Evolutionary conservation across 805 yeast species (phyloP), one percentile per base, ranked within the genome.

Genomic region (Candida lessepsii): DNA sequence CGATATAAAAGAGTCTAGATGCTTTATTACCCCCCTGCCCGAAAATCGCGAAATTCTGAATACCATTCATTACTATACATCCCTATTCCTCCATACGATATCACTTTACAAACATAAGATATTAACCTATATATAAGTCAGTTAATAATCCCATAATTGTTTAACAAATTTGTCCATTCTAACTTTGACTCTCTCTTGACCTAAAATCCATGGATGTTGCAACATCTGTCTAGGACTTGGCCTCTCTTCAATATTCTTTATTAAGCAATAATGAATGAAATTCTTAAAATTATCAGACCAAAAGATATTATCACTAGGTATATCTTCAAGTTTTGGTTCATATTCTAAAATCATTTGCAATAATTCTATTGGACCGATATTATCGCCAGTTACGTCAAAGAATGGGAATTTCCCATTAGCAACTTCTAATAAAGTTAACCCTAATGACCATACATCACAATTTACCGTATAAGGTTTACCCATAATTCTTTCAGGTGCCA

Each of bases 401-500:
- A 85, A 84, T 6, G 99, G 99, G 58, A 91, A 91, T 49, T 75
- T 70, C n/a, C 96, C 95, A 55, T 79, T 81, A 3, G 98, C 96
- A 19, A 91, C 96, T 57, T 93, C 99, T 54, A 93, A 67, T 34
- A 93, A 44, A 1, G 63, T 55, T 30, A 93, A 70, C 0, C 99
- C 99, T 23, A 93, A 65, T 1, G 97, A 89, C 99, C 99, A 93
- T 11, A 93, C 91, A 58, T 93, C 99, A 53, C 95, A 83, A 3
- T 96, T 86, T 3, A 91, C 96, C 9, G 96, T 84, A 57, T 93
- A 93, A 1, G 96, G 93, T 56, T 88, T 91, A 20, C 96, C 97
- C 67, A 86, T 86, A 37, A 93, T 91, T 52, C 99, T 75, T 61
- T 93, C 99, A 0, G 99, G 99, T 0, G 99, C 98, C 99, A 93